Conservation (phyloP, 2,329 filamentous ascomycete genomes). For the Stagonosporopsis chrysanthemi region DNA sequence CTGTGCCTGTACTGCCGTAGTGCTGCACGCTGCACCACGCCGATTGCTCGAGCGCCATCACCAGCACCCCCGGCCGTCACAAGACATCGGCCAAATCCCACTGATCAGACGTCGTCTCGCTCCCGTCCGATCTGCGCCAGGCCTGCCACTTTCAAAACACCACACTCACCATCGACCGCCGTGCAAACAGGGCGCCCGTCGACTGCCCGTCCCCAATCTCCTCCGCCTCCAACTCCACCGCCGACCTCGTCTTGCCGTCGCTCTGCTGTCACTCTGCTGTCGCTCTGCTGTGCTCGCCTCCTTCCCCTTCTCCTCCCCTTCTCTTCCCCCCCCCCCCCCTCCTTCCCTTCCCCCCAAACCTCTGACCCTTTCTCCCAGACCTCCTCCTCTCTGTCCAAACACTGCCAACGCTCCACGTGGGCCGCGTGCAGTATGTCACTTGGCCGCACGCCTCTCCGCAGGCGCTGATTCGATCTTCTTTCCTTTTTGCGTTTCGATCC, state of each 20-base stretch:
- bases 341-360: background rate
- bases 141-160: constrained; percentile 21
- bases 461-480: constrained; percentile 13
- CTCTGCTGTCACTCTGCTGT: background rate
- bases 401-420: constrained; percentile 15
- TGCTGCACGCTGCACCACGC: constrained; percentile 14
- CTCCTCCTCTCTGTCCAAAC: too few relatives aligned
- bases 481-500: constrained; percentile 8
- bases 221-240: background rate
- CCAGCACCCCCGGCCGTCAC: constrained; percentile 19
- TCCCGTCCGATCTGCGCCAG: constrained; percentile 23
- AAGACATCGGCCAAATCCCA: constrained; percentile 23
- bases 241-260: background rate
- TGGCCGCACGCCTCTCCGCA: constrained; percentile 12
- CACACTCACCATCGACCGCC: constrained; percentile 4
- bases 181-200: constrained; percentile 10
- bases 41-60: constrained; percentile 17
- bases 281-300: background rate
- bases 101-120: constrained; percentile 20
- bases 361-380: too few relatives aligned
- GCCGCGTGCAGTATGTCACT: constrained; percentile 6
- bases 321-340: too few relatives aligned
- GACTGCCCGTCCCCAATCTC: constrained; percentile 12
- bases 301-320: too few relatives aligned
- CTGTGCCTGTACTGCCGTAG: background rate